Evolutionary conservation across 1,284 basidiomycete genomes (phyloP).

Genomic region (Cutaneotrichosporon cutaneum): DNA sequence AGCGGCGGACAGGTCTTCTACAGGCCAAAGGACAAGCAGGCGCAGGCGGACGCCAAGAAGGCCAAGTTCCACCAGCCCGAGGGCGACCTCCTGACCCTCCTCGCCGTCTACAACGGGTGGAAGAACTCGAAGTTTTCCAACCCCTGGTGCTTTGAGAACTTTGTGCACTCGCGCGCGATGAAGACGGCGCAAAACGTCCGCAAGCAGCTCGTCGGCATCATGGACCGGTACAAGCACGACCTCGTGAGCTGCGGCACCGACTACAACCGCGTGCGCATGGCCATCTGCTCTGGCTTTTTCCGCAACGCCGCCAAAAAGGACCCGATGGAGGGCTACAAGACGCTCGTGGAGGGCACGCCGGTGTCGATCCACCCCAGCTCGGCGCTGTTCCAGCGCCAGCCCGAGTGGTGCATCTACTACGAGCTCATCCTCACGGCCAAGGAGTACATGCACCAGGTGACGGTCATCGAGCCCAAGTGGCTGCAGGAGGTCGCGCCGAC

Average conservation of each 20-base stretch:
- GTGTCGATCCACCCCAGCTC: constrained; percentile 97
- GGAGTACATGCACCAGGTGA: constrained; percentile 94
- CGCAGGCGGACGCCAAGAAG: constrained; percentile 70
- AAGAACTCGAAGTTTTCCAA: constrained; percentile 91
- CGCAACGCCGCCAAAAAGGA: constrained; percentile 90
- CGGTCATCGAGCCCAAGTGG: constrained; percentile 97
- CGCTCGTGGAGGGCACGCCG: constrained; percentile 92
- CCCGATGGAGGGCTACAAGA: constrained; percentile 79
- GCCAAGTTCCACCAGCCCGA: constrained; percentile 66
- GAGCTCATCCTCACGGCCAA: constrained; percentile 70
- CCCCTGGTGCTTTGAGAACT: constrained; percentile 97
- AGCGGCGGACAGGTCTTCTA: constrained; percentile 97
- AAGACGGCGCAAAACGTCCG: constrained; percentile 95
- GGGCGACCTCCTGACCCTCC: constrained; percentile 90
- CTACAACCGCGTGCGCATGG: constrained; percentile 88
- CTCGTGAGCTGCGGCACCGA: constrained; percentile 75
- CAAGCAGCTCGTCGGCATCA: constrained; percentile 95
- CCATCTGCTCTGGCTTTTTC: constrained; percentile 97
- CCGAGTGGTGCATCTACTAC: constrained; percentile 75
- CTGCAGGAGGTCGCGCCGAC: constrained; percentile 91
- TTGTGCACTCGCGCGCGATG: constrained; percentile 95
- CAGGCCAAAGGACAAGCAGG: constrained; percentile 97
- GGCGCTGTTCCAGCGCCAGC: constrained; percentile 92
- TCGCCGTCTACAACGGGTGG: constrained; percentile 99
- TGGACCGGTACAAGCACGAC: constrained; percentile 98